These are phyloP conservation scores for Picea mariana DNA, from an alignment of 83 land plant species.

Conservation along the genomic window DNA sequence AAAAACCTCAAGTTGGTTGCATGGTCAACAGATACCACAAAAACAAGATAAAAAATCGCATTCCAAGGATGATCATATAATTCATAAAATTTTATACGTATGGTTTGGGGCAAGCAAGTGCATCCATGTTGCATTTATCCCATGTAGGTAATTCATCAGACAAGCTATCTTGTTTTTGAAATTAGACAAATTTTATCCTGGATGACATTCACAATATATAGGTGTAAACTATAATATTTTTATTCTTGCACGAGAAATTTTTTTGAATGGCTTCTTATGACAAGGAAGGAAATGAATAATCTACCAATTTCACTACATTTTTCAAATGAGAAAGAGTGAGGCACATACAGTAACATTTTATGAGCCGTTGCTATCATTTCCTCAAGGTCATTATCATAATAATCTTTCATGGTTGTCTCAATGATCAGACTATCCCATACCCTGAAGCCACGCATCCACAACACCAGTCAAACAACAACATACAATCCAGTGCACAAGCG, in stretches of 20 bases:
- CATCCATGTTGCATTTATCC: background rate
- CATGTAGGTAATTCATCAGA: too few species aligned
- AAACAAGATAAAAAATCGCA: too few species aligned
- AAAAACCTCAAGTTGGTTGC: too few species aligned
- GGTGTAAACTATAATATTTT: too few species aligned
- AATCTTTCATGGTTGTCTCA: constrained; percentile 18
- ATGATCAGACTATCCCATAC: constrained; percentile 14
- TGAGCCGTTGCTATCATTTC: constrained; percentile 10
- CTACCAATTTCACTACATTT: background rate
- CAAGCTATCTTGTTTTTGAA: constrained; percentile 52
- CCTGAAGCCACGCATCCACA: background rate
- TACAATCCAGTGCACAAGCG: too few species aligned
- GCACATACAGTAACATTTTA: constrained; percentile 9
- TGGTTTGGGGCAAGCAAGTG: constrained; percentile 45
- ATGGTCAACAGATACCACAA: too few species aligned
- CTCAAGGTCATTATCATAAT: constrained; percentile 11
- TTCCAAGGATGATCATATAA: too few species aligned
- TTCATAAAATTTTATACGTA: constrained; percentile 16
- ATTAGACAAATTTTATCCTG: too few species aligned
- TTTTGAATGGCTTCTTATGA: background rate
- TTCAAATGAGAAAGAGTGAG: background rate
- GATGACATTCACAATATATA: too few species aligned
- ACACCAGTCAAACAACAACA: too few species aligned
- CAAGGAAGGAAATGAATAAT: background rate
- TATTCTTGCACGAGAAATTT: background rate